phyloP scores from a whole-genome alignment of 352 stramenopile genomes.

The Phytophthora aleatoria region DNA sequence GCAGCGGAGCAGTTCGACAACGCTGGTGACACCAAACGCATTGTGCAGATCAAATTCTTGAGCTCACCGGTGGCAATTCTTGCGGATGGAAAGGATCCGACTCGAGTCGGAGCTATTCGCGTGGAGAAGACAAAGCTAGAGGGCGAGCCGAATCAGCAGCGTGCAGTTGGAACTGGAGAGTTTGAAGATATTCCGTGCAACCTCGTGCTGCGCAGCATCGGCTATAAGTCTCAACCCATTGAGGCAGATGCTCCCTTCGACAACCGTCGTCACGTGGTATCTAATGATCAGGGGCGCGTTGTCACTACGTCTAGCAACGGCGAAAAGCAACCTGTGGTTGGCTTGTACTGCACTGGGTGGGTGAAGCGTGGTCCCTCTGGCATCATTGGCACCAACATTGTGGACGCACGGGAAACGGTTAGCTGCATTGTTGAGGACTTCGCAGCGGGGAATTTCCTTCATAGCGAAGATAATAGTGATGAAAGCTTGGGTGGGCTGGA shows the following conservation, averaged over 20 bases:
- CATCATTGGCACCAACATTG: conserved; percentile 99
- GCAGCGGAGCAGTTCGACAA: conserved; percentile 46
- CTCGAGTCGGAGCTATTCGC: conserved; percentile 66
- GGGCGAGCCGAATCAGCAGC: conserved; percentile 83
- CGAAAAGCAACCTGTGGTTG: conserved; percentile 50
- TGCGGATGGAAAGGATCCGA: conserved; percentile 48
- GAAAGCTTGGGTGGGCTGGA: conserved; percentile 40
- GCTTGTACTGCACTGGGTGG: conserved; percentile 97
- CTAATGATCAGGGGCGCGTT: conserved; percentile 66
- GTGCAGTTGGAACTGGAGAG: conserved; percentile 83
- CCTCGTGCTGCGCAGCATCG: conserved; percentile 84
- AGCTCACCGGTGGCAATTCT: conserved; percentile 84
- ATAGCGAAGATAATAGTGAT: conserved; percentile 19
- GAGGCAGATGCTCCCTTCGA: conserved; percentile 84
- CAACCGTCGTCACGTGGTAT: conserved; percentile 57
- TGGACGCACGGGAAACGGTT: conserved; percentile 96
- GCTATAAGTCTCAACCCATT: conserved; percentile 92
- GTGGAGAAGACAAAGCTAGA: conserved; percentile 91
- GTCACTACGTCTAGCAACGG: conserved; percentile 43
- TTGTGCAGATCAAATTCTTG: conserved; percentile 92
- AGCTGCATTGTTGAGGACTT: conserved; percentile 92
- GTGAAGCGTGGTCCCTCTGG: conserved; percentile 96
- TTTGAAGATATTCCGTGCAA: conserved; percentile 85
- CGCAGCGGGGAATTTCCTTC: conserved; percentile 44
- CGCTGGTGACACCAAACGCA: conserved; percentile 30